Conservation (phyloP, 352 stramenopile genomes). For the Globisporangium spiculum region DNA sequence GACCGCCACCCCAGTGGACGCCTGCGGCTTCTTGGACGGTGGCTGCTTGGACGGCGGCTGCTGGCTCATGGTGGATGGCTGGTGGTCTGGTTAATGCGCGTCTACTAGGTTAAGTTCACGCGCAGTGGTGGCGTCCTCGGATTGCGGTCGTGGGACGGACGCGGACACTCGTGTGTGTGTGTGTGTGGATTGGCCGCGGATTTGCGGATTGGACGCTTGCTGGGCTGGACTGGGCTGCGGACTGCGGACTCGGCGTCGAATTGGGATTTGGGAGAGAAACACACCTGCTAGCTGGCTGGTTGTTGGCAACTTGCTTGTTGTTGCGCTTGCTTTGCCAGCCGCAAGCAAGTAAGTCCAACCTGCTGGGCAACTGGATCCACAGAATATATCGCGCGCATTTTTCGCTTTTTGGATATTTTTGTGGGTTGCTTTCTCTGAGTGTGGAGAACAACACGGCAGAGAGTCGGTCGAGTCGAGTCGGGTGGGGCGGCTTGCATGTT, state of each 20-base stretch:
- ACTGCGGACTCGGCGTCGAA: not conserved
- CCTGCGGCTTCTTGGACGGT: slow-evolving; percentile 8
- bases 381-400: not conserved
- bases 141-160: not conserved
- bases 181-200: not conserved
- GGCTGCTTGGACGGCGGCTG: slow-evolving; percentile 7
- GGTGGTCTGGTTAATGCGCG: not conserved
- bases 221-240: not conserved
- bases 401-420: not conserved
- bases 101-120: not conserved
- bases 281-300: not conserved
- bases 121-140: not conserved
- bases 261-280: slow-evolving; percentile 1
- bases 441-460: not conserved
- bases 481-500: too few species aligned
- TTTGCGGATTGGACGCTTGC: slow-evolving; percentile 1
- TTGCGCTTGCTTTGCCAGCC: not conserved
- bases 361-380: not conserved
- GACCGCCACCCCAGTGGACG: not conserved
- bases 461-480: not conserved
- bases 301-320: not conserved
- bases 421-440: not conserved
- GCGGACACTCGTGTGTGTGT: not conserved
- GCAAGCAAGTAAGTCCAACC: not conserved
- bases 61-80: slow-evolving; percentile 7